A percentile compares a stretch with the other conserved stretches of the same genome.
phyloP scores from a whole-genome alignment of 176 grass and related monocot genomes.

The Phyllostachys edulis region DNA sequence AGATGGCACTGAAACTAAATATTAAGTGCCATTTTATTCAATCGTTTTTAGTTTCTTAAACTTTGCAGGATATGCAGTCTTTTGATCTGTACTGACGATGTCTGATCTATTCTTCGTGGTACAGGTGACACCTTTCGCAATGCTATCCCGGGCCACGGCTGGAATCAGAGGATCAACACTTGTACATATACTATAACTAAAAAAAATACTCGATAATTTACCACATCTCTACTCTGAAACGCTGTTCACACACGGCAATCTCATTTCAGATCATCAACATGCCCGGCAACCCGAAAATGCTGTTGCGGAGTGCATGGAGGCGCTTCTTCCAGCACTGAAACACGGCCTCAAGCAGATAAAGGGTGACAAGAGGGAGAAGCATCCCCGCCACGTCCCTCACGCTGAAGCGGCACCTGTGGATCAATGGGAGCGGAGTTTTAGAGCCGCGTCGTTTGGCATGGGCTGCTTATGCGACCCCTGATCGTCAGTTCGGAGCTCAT shows the following conservation, averaged over 20 bases:
- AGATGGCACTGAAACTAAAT: background rate
- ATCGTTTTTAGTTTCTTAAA: background rate
- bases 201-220: background rate
- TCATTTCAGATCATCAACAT: slow-evolving; percentile 86
- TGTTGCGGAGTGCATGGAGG: slow-evolving; percentile 79
- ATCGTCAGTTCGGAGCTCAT: background rate
- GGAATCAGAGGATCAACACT: slow-evolving; percentile 93
- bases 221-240: background rate
- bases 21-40: background rate
- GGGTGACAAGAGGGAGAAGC: slow-evolving; percentile 91
- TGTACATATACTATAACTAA: slow-evolving; percentile 32
- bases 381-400: slow-evolving; percentile 68
- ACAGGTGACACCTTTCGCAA: slow-evolving; percentile 89
- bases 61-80: background rate
- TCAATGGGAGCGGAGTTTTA: slow-evolving; percentile 78
- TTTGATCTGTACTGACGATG: background rate
- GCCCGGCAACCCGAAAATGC: slow-evolving; percentile 87
- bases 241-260: background rate
- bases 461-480: slow-evolving; percentile 56
- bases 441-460: slow-evolving; percentile 29
- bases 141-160: slow-evolving; percentile 75
- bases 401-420: slow-evolving; percentile 45
- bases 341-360: slow-evolving; percentile 86
- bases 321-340: slow-evolving; percentile 66
- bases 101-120: background rate